Evolutionary conservation across 2,329 filamentous ascomycete species (phyloP).

Genomic region (Hymenoscyphus occultus): DNA sequence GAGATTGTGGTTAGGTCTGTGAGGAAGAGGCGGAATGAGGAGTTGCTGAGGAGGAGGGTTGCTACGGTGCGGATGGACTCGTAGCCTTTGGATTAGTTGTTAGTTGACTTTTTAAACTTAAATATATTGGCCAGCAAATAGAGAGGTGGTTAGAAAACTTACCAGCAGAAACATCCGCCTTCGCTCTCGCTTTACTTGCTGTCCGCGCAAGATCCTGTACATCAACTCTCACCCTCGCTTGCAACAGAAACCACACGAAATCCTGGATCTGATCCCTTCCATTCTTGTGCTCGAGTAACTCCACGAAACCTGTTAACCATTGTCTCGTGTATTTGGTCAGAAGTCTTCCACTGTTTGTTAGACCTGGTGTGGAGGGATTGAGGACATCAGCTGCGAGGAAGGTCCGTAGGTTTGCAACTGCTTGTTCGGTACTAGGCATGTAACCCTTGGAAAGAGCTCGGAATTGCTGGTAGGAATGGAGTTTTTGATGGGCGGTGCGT

Average conservation of each 20-base stretch:
- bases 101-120: background rate
- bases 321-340: slow-evolving; percentile 69
- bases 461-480: slow-evolving; percentile 91
- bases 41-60: slow-evolving; percentile 81
- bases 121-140: background rate
- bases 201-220: slow-evolving; percentile 59
- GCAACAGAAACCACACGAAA: slow-evolving; percentile 79
- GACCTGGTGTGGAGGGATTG: slow-evolving; percentile 68
- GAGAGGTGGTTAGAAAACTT: slow-evolving; percentile 29
- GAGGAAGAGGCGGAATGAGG: slow-evolving; percentile 84
- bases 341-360: slow-evolving; percentile 74
- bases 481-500: slow-evolving; percentile 77
- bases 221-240: slow-evolving; percentile 69
- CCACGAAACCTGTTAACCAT: slow-evolving; percentile 76
- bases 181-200: slow-evolving; percentile 60
- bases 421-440: slow-evolving; percentile 88
- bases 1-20: slow-evolving; percentile 76
- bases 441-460: slow-evolving; percentile 78
- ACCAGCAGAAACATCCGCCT: slow-evolving; percentile 71
- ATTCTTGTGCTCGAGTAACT: slow-evolving; percentile 82
- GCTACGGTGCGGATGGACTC: slow-evolving; percentile 80
- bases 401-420: slow-evolving; percentile 74
- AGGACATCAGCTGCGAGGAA: slow-evolving; percentile 75
- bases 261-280: slow-evolving; percentile 82
- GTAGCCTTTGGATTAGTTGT: slow-evolving; percentile 54